Evolutionary conservation across 345 rosid species (phyloP), one percentile per base, ranked within the genome.

Genomic region (Laguncularia racemosa): DNA sequence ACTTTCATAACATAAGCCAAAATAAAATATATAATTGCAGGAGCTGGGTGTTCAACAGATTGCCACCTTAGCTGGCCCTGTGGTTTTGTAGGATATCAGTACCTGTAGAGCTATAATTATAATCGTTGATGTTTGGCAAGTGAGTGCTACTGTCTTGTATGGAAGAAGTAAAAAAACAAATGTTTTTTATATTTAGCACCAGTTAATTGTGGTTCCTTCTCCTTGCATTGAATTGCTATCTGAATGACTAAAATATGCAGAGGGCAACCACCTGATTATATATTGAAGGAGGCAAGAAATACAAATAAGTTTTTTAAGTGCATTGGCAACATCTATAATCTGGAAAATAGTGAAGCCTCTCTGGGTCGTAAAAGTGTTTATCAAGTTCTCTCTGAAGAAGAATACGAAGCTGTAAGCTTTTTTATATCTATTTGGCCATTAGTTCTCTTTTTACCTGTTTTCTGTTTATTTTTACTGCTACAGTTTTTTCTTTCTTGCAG

Each of bases 191-290:
- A 16, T 15, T 7, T 51, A 18, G 12, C 15, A 19, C 13, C 26
- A 9, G 28, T 23, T 23, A 23, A 6, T 23, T 23, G 28, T 23
- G 28, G 5, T 23, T 23, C 5, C 28, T 23, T 23, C 28, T 23
- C 3, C 1, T 55, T 65, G 12, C 45, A 63, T 57, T 63, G 40
- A 68, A 58, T 53, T n/a, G 38, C 65, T 14, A 33, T 77, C 61
- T 73, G 66, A 40, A 64, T 73, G 46, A 67, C 67, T 57, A 70
- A 54, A 73, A 75, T 49, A 59, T 76, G 75, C 78, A 95, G 99
- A 66, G 83, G 71, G 58, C 96, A 95, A 68, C 99, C 99, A 66
- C 97, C 99, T 61, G 99, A 90, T 76, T 85, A 85, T 74, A 67
- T 90, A 50, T 85, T 95, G 57, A 85, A 88, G 82, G 97, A 90